A percentile compares a stretch with the other conserved stretches of the same genome.
These are phyloP conservation scores for Penicillium canariense DNA, from an alignment of 495 filamentous ascomycete genomes.

Conservation along the genomic window DNA sequence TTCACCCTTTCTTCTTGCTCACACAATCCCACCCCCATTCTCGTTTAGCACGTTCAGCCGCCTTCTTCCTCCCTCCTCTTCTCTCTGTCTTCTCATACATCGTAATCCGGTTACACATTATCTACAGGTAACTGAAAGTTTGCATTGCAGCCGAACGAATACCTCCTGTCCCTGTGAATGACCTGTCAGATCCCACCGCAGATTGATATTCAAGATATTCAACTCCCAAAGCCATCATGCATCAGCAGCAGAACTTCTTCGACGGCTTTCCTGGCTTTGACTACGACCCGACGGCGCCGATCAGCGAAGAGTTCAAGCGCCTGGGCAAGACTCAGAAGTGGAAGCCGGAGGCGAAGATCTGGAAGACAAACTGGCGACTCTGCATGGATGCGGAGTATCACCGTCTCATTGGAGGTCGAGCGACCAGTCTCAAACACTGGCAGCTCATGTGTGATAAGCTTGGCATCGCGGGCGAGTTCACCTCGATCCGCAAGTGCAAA, in stretches of 20 bases:
- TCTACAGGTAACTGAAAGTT: too few species aligned
- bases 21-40: too few species aligned
- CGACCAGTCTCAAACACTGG: constrained; percentile 22
- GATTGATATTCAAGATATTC: background rate
- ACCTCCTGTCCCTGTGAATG: background rate
- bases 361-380: constrained; percentile 18
- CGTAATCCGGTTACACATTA: too few species aligned
- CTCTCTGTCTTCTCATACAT: background rate
- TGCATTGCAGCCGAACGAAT: too few species aligned
- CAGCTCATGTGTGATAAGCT: constrained; percentile 35
- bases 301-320: constrained; percentile 22
- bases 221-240: background rate
- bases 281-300: background rate
- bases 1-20: too few species aligned
- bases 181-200: background rate
- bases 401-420: constrained; percentile 13
- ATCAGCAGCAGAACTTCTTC: background rate
- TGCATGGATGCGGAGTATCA: constrained; percentile 27
- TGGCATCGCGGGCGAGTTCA: constrained; percentile 15
- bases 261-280: background rate
- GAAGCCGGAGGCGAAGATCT: constrained; percentile 18
- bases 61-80: background rate
- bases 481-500: constrained; percentile 40
- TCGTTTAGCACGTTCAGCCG: too few species aligned
- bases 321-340: constrained; percentile 21